Evolutionary conservation across 2,329 filamentous ascomycete genomes (phyloP).

Genomic region (Exutisphaerella laricina): DNA sequence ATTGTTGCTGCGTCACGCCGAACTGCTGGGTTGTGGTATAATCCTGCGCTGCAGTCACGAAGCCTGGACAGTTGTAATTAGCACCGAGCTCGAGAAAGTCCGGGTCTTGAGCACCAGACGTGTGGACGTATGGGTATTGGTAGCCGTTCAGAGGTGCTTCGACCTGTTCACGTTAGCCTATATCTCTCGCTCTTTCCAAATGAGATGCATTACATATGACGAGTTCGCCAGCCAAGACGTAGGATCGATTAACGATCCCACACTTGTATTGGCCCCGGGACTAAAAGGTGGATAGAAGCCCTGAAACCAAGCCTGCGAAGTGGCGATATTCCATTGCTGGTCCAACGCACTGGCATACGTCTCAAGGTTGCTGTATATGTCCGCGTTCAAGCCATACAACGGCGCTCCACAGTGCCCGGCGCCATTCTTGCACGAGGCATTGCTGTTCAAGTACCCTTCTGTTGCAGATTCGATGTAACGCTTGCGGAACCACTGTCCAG

Average conservation of each 20-base stretch:
- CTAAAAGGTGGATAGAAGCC: constrained; percentile 53
- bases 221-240: constrained; percentile 47
- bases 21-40: constrained; percentile 38
- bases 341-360: constrained; percentile 45
- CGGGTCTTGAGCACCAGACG: constrained; percentile 43
- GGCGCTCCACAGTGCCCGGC: constrained; percentile 29
- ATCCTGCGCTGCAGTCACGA: constrained; percentile 31
- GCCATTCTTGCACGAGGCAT: constrained; percentile 13
- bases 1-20: constrained; percentile 29
- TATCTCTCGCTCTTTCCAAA: background rate
- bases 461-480: constrained; percentile 44
- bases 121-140: constrained; percentile 51
- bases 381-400: constrained; percentile 43
- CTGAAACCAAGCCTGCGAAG: constrained; percentile 57
- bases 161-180: constrained; percentile 21
- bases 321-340: constrained; percentile 45
- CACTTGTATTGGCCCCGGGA: constrained; percentile 25
- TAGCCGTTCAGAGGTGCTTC: constrained; percentile 51
- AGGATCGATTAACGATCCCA: constrained; percentile 30
- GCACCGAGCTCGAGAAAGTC: constrained; percentile 49
- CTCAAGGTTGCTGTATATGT: constrained; percentile 41
- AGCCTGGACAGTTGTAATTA: constrained; percentile 27
- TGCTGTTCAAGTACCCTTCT: constrained; percentile 6
- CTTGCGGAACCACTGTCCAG: constrained; percentile 48
- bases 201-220: constrained; percentile 17